Evolutionary conservation across 139 green algal genomes (phyloP), one percentile per base, ranked within the genome.

Genomic region (Volvox reticuliferus): DNA sequence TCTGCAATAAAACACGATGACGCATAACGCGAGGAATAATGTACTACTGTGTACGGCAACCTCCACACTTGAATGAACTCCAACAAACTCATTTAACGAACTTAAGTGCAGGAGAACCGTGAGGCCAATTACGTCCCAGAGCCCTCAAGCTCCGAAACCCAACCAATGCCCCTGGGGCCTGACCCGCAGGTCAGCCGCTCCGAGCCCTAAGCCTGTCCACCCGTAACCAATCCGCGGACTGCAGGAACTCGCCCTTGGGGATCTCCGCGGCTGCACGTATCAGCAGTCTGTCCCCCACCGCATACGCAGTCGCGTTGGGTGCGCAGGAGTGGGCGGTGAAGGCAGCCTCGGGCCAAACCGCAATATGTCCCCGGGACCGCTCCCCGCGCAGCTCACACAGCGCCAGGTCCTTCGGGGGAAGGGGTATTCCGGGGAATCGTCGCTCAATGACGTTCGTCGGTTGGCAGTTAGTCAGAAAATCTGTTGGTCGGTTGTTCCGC

Each of bases 241-340:
- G 9, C 44, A 55, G 44, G 9, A 55, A 28, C 65, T 77, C 68
- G 67, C 91, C 86, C 18, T 71, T 44, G 14, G 69, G 78, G 0
- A 92, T 73, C 20, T 88, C 87, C 32, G 36, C 91, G 16, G 90
- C 81, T 14, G 85, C 76, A 6, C 82, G 82, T 36, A 88, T 18
- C 26, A 92, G 12, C 30, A 92, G 82, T 36, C 87, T 24, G 76
- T 92, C 82, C 0, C 91, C 91, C 32, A 92, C 20, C 0, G 82
- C 36, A 33, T 78, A 82, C 44, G 68, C 87, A 26, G 82, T 84
- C n/a, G 83, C 86, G 79, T 91, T 93, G 87, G 93, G 93, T 5
- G 68, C 61, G 87, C 93, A 95, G 26, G 35, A 83, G 87, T 95
- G 93, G 90, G 89, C 91, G 68, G 91, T 82, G 26, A 95, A 68